Base-by-base conservation (phyloP, 805 yeast species). In the Candida multigemmis region DNA sequence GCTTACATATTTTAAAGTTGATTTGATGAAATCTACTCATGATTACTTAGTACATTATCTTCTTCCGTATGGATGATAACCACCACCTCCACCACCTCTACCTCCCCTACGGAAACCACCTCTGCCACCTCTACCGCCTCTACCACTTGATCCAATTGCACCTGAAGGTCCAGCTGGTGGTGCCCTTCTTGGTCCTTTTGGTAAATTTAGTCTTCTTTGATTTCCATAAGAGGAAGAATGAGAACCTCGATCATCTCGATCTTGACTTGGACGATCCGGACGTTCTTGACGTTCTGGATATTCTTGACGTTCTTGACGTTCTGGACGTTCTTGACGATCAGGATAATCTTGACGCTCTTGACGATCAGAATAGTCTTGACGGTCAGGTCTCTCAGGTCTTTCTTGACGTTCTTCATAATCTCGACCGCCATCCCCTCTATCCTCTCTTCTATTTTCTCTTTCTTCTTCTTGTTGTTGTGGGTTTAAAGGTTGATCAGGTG, bases 171-270 rank as follows among this genome's bases (percentile, higher is more conserved):
- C 60, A 4, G 58, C 44, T 27, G 64, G 65, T 22, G 65, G 53
- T 2, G 56, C 53, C 9, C 36, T 44, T 39, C 59, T 66, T 31
- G 75, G 74, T 16, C 76, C 76, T 46, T 60, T 67, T 34, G 76
- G 75, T 28, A 63, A 51, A 33, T 58, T 60, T 22, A 57, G 43
- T 30, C 56, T 40, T 36, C 50, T 41, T 24, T 40, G 36, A 34
- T 46, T 39, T 28, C 49, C 28, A 28, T 41, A 37, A 19, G 41
- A 38, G 33, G 46, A 36, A 27, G 26, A 32, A 7, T 30, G 13
- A 22, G 30, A 19, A 25, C 40, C 43, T 19, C 34, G 31, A 18
- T 33, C 27, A 22, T 28, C 36, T 20, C 34, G 29, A 19, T 35
- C 37, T 26, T 33, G 37, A 16, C 38, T 38, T 31, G 30, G 30